Conservation (phyloP, 139 green algal genomes). For the Closterium sp. region DNA sequence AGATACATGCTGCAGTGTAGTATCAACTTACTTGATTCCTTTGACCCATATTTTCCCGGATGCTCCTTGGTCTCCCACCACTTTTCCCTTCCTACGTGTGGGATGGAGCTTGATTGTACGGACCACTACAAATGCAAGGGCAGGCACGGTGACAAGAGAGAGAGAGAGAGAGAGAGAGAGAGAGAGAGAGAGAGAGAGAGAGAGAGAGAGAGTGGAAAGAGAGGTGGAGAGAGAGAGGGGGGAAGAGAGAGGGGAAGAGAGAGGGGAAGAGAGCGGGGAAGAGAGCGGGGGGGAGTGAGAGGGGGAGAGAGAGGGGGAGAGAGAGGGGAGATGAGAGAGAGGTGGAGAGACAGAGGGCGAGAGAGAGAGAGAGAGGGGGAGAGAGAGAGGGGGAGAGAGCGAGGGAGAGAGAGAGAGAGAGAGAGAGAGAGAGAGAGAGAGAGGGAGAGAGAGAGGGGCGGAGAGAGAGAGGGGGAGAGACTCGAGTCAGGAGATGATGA, state of each 20-base stretch:
- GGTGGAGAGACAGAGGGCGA: no score
- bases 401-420: not conserved
- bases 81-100: not conserved
- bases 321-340: no score
- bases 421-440: no score
- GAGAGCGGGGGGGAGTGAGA: not conserved
- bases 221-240: no score
- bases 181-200: not conserved
- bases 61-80: not conserved
- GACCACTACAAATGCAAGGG: not conserved
- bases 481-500: not conserved
- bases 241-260: conserved; percentile 33
- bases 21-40: not conserved
- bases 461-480: conserved; percentile 10
- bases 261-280: conserved; percentile 19
- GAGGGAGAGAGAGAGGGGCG: not conserved
- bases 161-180: conserved; percentile 6
- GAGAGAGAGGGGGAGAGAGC: no score
- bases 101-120: not conserved
- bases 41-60: no score
- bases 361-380: no score
- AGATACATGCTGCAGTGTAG: not conserved
- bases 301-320: not conserved
- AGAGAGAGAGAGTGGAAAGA: not conserved
- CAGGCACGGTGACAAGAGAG: not conserved